phyloP scores from a whole-genome alignment of 179 eudicot genomes.

The Beta lomatogona region DNA sequence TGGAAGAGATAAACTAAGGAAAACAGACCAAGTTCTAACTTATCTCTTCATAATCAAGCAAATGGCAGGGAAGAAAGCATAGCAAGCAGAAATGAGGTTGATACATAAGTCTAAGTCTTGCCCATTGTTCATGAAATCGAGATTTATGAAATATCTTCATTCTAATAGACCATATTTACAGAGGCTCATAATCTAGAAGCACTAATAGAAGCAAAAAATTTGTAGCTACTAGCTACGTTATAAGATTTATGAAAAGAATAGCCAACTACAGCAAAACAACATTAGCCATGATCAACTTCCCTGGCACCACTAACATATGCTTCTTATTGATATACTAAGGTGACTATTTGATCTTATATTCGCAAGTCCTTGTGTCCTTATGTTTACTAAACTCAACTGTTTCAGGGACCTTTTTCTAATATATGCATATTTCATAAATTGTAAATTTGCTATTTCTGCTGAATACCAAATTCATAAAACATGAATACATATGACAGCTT shows the following conservation, averaged over 20 bases:
- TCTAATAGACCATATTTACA: background rate
- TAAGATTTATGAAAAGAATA: background rate
- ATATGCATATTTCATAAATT: background rate
- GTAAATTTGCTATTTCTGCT: background rate
- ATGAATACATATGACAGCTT: background rate
- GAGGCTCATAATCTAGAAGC: background rate
- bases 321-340: background rate
- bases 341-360: background rate
- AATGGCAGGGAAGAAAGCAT: too few species aligned
- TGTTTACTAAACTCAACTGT: background rate
- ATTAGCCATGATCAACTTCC: background rate
- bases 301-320: background rate
- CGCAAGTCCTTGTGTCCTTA: too few species aligned
- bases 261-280: background rate
- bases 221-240: background rate
- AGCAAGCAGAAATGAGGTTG: too few species aligned
- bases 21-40: too few species aligned
- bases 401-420: background rate
- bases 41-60: too few species aligned
- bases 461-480: background rate
- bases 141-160: background rate
- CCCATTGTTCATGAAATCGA: background rate
- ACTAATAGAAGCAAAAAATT: background rate
- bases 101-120: too few species aligned
- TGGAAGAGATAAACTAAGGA: too few species aligned